phyloP scores from a whole-genome alignment of 305 asterid species.

The Fraxinus albicans region DNA sequence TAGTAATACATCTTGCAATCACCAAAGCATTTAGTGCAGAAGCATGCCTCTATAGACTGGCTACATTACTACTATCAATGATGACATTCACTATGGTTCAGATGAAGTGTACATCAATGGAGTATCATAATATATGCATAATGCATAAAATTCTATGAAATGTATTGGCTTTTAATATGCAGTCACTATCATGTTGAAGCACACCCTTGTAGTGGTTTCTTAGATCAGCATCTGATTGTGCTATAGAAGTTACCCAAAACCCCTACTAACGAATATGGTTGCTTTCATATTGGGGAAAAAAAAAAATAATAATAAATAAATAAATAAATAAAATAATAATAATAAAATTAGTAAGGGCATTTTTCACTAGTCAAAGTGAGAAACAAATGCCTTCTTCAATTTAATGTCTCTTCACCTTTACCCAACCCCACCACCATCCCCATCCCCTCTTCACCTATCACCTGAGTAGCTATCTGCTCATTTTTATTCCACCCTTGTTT shows the following conservation, averaged over 20 bases:
- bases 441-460: not conserved
- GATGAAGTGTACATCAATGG: not conserved
- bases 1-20: not conserved
- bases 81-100: not conserved
- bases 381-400: not conserved
- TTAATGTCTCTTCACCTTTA: not conserved
- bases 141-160: not conserved
- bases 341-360: not conserved
- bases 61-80: not conserved
- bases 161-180: not conserved
- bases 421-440: not conserved
- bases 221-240: not conserved
- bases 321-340: too few relatives aligned
- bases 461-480: not conserved
- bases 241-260: not conserved
- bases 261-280: not conserved
- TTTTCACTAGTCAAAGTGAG: not conserved
- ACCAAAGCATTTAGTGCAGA: not conserved
- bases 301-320: too few relatives aligned
- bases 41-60: not conserved
- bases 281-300: not conserved
- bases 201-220: not conserved
- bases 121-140: not conserved
- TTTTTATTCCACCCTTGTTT: not conserved
- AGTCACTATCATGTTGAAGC: not conserved